A percentile compares a stretch with the other conserved stretches of the same genome.
These are phyloP conservation scores for Chaetomium cochliodes DNA, from an alignment of 495 filamentous ascomycete genomes.

Conservation along the genomic window DNA sequence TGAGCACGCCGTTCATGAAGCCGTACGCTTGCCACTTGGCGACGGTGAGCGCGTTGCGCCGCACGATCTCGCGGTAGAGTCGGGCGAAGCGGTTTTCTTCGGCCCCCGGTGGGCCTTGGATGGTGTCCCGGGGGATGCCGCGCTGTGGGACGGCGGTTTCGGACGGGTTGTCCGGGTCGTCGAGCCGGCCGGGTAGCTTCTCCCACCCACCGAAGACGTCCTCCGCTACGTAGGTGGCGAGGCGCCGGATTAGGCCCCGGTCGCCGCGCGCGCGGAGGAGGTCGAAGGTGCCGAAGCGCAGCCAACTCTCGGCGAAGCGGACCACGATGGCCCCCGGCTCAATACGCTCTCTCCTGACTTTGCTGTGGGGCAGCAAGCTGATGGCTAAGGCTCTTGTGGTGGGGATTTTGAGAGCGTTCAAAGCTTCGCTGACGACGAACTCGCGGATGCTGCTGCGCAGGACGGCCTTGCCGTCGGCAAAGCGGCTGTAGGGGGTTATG, in stretches of 20 bases:
- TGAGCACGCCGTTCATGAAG: conserved; percentile 94
- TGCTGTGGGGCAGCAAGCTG: conserved; percentile 67
- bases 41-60: conserved; percentile 83
- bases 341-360: conserved; percentile 74
- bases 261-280: conserved; percentile 79
- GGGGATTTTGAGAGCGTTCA: conserved; percentile 82
- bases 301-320: conserved; percentile 87
- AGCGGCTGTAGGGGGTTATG: conserved; percentile 88
- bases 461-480: conserved; percentile 96
- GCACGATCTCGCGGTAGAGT: conserved; percentile 82
- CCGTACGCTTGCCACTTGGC: conserved; percentile 96
- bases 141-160: conserved; percentile 42
- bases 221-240: conserved; percentile 80
- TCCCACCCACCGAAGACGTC: conserved; percentile 85
- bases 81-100: conserved; percentile 84
- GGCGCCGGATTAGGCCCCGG: conserved; percentile 63
- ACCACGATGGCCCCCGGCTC: conserved; percentile 93
- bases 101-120: conserved; percentile 61
- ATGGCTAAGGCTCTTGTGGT: conserved; percentile 83
- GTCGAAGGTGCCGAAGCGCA: conserved; percentile 94
- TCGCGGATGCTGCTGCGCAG: conserved; percentile 88
- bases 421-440: conserved; percentile 83
- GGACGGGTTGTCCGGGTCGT: conserved; percentile 43
- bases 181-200: conserved; percentile 61
- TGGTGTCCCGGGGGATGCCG: conserved; percentile 52